A percentile compares a stretch with the other conserved stretches of the same genome.
These are phyloP conservation scores for Kwoniella shivajii DNA, from an alignment of 1,284 basidiomycete genomes.

Conservation along the genomic window DNA sequence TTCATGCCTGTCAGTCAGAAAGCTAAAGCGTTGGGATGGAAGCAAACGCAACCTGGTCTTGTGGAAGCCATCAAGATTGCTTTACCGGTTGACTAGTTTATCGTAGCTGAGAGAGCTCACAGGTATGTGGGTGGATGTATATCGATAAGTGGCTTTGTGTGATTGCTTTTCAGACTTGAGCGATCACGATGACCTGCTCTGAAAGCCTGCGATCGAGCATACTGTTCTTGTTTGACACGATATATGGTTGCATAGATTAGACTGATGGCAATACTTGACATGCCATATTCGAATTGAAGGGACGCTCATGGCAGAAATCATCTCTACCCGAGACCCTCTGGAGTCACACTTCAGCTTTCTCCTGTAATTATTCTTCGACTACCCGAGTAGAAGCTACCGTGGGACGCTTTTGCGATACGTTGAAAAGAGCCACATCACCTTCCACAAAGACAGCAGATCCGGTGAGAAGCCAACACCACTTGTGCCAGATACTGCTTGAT, in stretches of 20 bases:
- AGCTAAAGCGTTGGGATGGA: conserved; percentile 23
- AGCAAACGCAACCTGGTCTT: conserved; percentile 7
- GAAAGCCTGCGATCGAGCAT: too few relatives aligned
- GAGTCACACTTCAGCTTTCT: conserved; percentile 33
- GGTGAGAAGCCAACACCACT: neutral
- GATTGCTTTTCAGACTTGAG: too few relatives aligned
- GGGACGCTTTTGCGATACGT: conserved; percentile 24
- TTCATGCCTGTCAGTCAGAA: conserved; percentile 26
- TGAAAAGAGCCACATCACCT: conserved; percentile 21
- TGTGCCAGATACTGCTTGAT: neutral
- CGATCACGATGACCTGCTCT: too few relatives aligned
- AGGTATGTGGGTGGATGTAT: too few relatives aligned
- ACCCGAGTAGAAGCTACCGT: conserved; percentile 2
- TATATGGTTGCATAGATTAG: too few relatives aligned
- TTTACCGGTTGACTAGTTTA: conserved; percentile 7
- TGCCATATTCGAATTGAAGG: too few relatives aligned
- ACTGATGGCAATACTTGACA: too few relatives aligned
- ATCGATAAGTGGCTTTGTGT: too few relatives aligned
- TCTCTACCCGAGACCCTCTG: neutral
- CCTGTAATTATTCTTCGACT: conserved; percentile 15
- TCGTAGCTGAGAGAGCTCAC: neutral
- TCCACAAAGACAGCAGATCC: conserved; percentile 4
- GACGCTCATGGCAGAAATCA: too few relatives aligned
- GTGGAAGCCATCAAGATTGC: conserved; percentile 16
- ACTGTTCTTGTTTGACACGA: too few relatives aligned